A percentile compares a stretch with the other conserved stretches of the same genome.
Evolutionary conservation across 2,329 filamentous ascomycete species (phyloP).

Genomic region (Stachybotrys chartarum): DNA sequence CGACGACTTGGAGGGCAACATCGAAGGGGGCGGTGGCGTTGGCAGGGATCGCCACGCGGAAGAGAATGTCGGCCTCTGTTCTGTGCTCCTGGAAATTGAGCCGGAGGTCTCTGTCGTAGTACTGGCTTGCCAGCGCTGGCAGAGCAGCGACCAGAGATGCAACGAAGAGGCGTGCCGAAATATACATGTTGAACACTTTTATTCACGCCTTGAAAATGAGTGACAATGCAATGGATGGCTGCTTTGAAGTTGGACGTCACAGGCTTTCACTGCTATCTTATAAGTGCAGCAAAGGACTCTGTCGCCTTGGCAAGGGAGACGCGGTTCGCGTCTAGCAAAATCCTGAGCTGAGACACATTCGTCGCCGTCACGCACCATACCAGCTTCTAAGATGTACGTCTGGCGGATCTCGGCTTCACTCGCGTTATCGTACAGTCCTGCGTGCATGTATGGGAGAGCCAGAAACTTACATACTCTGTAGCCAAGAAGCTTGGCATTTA

Average conservation of each 20-base stretch:
- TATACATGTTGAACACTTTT: background rate
- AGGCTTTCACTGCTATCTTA: background rate
- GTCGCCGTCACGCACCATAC: background rate
- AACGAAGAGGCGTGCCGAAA: background rate
- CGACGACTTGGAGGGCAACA: slow-evolving; percentile 12
- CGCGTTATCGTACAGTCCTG: too few species aligned
- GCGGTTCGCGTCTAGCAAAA: background rate
- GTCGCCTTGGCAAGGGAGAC: background rate
- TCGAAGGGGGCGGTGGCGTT: slow-evolving; percentile 6
- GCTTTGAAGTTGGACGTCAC: background rate
- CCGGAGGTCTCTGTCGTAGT: slow-evolving; percentile 2
- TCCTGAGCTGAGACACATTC: background rate
- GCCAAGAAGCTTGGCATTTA: too few species aligned
- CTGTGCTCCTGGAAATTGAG: background rate
- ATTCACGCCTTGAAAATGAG: background rate
- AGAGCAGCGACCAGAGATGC: background rate
- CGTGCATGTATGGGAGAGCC: too few species aligned
- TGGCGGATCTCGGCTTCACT: too few species aligned
- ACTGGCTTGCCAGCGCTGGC: background rate
- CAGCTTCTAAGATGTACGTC: too few species aligned
- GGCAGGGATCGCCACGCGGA: slow-evolving; percentile 8
- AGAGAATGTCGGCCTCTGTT: slow-evolving; percentile 1
- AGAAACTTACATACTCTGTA: too few species aligned
- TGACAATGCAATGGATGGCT: background rate
- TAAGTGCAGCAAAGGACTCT: background rate